Conservation (phyloP, 441 rosid species). For the Macaranga tanarius region DNA sequence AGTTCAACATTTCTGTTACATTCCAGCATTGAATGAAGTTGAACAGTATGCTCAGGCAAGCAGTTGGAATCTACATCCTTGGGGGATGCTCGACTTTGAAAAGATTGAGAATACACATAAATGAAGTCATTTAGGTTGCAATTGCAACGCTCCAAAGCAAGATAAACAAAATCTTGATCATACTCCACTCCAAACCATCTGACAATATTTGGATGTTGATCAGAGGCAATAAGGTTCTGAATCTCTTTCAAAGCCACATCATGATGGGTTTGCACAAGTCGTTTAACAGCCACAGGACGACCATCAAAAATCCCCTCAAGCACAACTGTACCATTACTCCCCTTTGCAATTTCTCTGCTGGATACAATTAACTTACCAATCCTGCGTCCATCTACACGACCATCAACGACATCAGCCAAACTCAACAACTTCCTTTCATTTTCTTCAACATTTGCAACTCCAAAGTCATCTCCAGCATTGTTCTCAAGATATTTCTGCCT, state of each 20-base stretch:
- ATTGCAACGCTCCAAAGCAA: slow-evolving; percentile 80
- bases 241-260: slow-evolving; percentile 88
- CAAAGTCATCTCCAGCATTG: slow-evolving; percentile 25
- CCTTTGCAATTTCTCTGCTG: slow-evolving; percentile 76
- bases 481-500: slow-evolving; percentile 33
- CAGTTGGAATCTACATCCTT: slow-evolving; percentile 32
- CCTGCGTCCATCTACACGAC: slow-evolving; percentile 47
- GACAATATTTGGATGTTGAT: slow-evolving; percentile 83
- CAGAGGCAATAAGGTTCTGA: slow-evolving; percentile 82
- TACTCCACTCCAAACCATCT: slow-evolving; percentile 86
- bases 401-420: slow-evolving; percentile 39
- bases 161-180: slow-evolving; percentile 81
- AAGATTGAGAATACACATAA: slow-evolving; percentile 42
- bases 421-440: slow-evolving; percentile 37
- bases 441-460: slow-evolving; percentile 32
- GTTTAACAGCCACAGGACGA: slow-evolving; percentile 79
- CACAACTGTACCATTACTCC: slow-evolving; percentile 84
- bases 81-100: slow-evolving; percentile 37
- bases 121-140: slow-evolving; percentile 82
- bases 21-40: slow-evolving; percentile 40
- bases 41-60: slow-evolving; percentile 33
- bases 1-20: slow-evolving; percentile 43
- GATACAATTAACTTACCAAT: slow-evolving; percentile 71
- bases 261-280: slow-evolving; percentile 80
- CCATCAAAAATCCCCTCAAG: slow-evolving; percentile 82